Conservation (phyloP, 768 basidiomycete species). For the Aureoboletus auriporus region DNA sequence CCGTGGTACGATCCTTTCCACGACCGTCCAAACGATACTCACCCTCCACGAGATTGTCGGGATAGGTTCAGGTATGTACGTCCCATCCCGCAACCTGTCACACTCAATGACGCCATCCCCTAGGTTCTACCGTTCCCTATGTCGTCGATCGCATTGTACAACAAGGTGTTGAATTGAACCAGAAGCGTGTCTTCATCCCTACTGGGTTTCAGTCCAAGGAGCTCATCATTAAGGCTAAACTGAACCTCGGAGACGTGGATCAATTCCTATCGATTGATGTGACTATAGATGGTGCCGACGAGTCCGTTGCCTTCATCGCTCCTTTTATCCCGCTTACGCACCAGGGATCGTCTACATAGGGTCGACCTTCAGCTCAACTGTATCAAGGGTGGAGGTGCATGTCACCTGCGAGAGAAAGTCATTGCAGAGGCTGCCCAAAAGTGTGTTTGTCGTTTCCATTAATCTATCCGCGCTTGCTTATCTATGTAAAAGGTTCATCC, state of each 20-base stretch:
- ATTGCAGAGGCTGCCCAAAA: constrained; percentile 93
- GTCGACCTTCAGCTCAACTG: constrained; percentile 85
- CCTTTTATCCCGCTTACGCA: not conserved
- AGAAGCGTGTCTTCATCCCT: constrained; percentile 81
- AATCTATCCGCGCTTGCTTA: constrained; percentile 29
- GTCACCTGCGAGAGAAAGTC: constrained; percentile 95
- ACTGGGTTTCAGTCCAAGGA: constrained; percentile 97
- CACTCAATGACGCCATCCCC: not conserved
- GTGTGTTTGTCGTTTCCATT: constrained; percentile 30
- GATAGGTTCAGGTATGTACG: constrained; percentile 69
- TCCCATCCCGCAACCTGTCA: not conserved
- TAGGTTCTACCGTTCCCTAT: constrained; percentile 92
- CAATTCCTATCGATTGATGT: constrained; percentile 89
- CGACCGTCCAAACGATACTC: not conserved
- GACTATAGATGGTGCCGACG: constrained; percentile 97
- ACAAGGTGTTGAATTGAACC: constrained; percentile 75
- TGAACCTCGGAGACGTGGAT: constrained; percentile 84
- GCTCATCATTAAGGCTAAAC: constrained; percentile 77
- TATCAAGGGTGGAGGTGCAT: constrained; percentile 97
- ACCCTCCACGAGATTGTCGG: constrained; percentile 62
- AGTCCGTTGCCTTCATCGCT: constrained; percentile 47
- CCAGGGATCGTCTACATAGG: constrained; percentile 36
- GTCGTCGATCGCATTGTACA: constrained; percentile 92
- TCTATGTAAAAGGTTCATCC: constrained; percentile 62
- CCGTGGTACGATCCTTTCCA: constrained; percentile 21